phyloP scores from a whole-genome alignment of 2,329 filamentous ascomycete species.

The Gaeumannomyces tritici region DNA sequence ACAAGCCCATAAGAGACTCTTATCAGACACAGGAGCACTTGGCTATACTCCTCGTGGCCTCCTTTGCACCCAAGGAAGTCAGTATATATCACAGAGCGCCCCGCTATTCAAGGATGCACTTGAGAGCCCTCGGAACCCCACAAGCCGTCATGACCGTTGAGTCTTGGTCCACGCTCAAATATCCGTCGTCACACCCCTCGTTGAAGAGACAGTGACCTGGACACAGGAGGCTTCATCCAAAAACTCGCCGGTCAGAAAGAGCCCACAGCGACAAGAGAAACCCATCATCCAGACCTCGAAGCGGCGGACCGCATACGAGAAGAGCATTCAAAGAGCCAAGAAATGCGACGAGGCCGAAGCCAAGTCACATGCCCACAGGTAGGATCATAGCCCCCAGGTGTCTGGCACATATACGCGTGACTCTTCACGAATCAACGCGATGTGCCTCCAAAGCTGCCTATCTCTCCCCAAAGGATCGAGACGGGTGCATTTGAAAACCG shows the following conservation, averaged over 20 bases:
- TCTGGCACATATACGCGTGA: conserved; percentile 35
- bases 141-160: conserved; percentile 11
- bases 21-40: background rate
- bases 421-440: conserved; percentile 45
- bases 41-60: background rate
- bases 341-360: conserved; percentile 4
- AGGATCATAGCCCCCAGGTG: conserved; percentile 42
- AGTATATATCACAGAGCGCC: background rate
- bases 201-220: background rate
- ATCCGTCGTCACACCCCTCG: background rate
- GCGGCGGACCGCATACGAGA: conserved; percentile 1
- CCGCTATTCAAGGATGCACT: background rate
- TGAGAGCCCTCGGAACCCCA: conserved; percentile 5
- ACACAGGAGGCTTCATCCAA: conserved; percentile 10
- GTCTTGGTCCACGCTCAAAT: conserved; percentile 10
- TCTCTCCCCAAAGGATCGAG: conserved; percentile 1
- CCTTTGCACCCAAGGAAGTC: background rate
- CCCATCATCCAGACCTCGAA: conserved; percentile 11
- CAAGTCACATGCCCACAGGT: conserved; percentile 18
- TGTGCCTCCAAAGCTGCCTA: conserved; percentile 3
- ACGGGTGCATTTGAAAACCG: conserved; percentile 31
- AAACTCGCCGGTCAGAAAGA: conserved; percentile 9
- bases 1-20: background rate
- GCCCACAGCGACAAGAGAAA: conserved; percentile 15
- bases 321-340: conserved; percentile 13